Conservation (phyloP, 345 rosid species). For the Populus tremula region DNA sequence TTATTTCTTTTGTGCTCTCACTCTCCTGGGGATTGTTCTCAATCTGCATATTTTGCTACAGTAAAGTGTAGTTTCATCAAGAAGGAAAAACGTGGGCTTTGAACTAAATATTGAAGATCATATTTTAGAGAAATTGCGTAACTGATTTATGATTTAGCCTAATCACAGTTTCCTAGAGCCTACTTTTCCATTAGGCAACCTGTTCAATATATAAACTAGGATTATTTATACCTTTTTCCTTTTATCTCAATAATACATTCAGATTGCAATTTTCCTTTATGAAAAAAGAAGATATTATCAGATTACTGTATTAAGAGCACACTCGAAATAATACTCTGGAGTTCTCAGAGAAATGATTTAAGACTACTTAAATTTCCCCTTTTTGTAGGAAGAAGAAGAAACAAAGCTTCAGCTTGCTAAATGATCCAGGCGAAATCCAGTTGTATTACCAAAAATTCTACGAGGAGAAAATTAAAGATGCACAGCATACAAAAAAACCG, state of each 20-base stretch:
- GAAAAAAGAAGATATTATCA: not conserved
- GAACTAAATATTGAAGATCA: not conserved
- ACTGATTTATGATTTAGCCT: not conserved
- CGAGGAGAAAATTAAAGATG: conserved; percentile 51
- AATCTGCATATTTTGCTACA: not conserved
- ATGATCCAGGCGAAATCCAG: conserved; percentile 68
- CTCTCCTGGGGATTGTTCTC: not conserved
- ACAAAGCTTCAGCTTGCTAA: conserved; percentile 41
- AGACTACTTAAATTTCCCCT: conserved; percentile 11
- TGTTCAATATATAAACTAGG: not conserved
- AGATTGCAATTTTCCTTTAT: not conserved
- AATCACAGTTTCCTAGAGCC: not conserved
- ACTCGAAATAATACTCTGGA: not conserved
- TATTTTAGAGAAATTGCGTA: not conserved
- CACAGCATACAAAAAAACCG: conserved; percentile 64
- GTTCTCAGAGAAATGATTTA: not conserved
- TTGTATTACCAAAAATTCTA: conserved; percentile 65
- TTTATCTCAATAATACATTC: not conserved
- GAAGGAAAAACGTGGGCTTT: not conserved
- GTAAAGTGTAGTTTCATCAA: not conserved
- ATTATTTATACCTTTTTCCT: not conserved
- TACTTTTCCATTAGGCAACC: not conserved
- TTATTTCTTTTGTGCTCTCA: not conserved
- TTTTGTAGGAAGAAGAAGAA: conserved; percentile 61
- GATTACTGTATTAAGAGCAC: not conserved